Evolutionary conservation across 202 grass and related monocot genomes (phyloP), one percentile per base, ranked within the genome.

Genomic region (Setaria italica): DNA sequence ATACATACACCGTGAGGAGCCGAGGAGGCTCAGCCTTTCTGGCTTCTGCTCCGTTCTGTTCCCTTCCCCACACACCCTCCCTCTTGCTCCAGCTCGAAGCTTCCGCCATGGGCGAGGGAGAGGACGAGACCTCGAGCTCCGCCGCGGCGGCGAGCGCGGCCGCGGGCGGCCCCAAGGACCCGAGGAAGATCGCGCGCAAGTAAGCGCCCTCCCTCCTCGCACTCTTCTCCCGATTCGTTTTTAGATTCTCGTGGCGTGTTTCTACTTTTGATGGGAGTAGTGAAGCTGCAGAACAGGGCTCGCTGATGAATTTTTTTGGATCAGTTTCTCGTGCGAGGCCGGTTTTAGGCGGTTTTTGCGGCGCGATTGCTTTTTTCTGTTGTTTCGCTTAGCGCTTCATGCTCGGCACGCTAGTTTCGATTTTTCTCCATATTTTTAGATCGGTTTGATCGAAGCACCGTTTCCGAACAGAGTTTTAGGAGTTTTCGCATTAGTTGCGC

Each of bases 181-280:
- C 95, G 77, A 82, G 90, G 57, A 91, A 63, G 81, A 88, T 92
- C 66, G 92, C 95, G 11, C 87, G 95, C 59, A 89, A 92, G 95
- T 97, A 86, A 87, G 84, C 78, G 5, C 33, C 47, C 64, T 37
- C 21, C 37, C 53, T 41, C 53, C 4, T 35, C 6, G 20, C n/a
- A 29, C 19, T 4, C 69, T 42, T 43, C 11, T 15, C 9, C 75
- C 56, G 20, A 70, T 88, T 33, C 51, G 71, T 19, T 8, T 3
- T 11, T 11, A 41, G 46, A 4, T 59, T 85, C 5, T 84, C 47
- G 48, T 17, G 9, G 4, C 17, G 17, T 46, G 8, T 25, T n/a
- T n/a, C 21, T 55, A 33, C 70, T 79, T 77, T 39, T 16, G 13
- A 39, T 32, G 70, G 60, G 50, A 12, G 67, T 1, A 11, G 43